Base-by-base conservation (phyloP, 768 basidiomycete genomes). In the Solioccasus polychromus region DNA sequence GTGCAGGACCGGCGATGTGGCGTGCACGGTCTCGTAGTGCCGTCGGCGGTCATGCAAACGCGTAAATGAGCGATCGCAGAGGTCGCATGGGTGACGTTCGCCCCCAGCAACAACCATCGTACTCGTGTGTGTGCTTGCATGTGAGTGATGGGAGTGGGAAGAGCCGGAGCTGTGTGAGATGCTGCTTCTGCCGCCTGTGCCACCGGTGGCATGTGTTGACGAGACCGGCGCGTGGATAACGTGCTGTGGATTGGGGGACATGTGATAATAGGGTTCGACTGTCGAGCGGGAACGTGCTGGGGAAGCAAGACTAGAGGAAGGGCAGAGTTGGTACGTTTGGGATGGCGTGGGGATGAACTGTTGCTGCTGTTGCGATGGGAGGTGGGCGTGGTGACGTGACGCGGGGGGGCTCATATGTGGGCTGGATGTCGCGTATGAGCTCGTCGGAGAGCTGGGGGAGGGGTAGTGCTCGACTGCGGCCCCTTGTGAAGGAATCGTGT, bases 31-130 rank as follows among this genome's bases (percentile, higher is more conserved):
- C 65, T 88, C 86, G 54, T 79, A 78, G 67, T 91, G 88, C 51
- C 88, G 78, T 68, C 89, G 87, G 53, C 85, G 78, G 67, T 91
- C 88, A 65, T 89, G 86, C 47, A 83, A 75, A 51, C 88, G 79
- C 26, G 85, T 87, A 63, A 90, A 90, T 20, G 85, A 83, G 66
- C 85, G 84, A 42, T 82, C 81, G 63, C 88, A 90, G 53, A 78
- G 76, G 46, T 84, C 79, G 68, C 88, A 90, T 45, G 75, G 72
- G 68, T 76, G 86, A 30, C 85, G 79, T 59, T 88, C 85, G 39
- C 75, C 76, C 7, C 64, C 47, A 5, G 63, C 45, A 7, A 28
- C 52, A 9, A 42, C 37, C 10, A 57, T 44, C 20, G 53, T 58
- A 29, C 48, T 22, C 3, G 52, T 42, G n/a, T 59, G 57, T 2